Evolutionary conservation across 2,329 filamentous ascomycete genomes (phyloP), one percentile per base, ranked within the genome.

Genomic region (Cadophora malorum): DNA sequence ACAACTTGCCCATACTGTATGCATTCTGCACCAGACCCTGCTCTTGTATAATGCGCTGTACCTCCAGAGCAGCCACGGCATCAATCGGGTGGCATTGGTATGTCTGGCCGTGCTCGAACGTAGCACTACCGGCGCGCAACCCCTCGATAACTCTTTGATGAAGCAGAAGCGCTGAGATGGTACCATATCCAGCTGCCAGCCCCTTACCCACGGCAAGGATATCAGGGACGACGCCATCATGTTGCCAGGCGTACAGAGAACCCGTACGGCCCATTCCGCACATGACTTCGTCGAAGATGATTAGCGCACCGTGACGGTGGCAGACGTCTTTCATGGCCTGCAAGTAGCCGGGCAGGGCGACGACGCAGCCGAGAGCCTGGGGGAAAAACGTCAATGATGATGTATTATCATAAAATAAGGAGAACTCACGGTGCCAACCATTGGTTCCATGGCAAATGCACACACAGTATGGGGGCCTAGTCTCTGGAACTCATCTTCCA

Each of bases 211-310:
- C 79, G 0, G 87, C 86, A 74, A 88, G 83, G 9, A 92, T 83
- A 72, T 91, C 89, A 0, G 89, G 89, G 2, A 79, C 79, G 4
- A 84, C 78, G 5, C 77, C 79, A 47, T 85, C 80, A 59, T 84
- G 78, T 70, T 86, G 79, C 83, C 82, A 86, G 4, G 83, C 82
- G 79, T 88, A 81, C 73, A 87, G 72, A 64, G 76, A 81, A 0
- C 83, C 84, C 3, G 79, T 79, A 4, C 84, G 78, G 25, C 84
- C 84, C 77, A 82, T 81, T 4, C 84, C 84, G 66, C 81, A 84
- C 85, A 90, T 89, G 67, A 90, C 81, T 74, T 94, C 67, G 74
- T 95, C 92, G 0, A 94, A 78, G 49, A 94, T 88, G 10, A 95
- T 80, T 0, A 95, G 83, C 0, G 88, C 86, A 0, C 89, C 91